Evolutionary conservation across 768 basidiomycete genomes (phyloP).

Genomic region (Rhizopogon salebrosus): DNA sequence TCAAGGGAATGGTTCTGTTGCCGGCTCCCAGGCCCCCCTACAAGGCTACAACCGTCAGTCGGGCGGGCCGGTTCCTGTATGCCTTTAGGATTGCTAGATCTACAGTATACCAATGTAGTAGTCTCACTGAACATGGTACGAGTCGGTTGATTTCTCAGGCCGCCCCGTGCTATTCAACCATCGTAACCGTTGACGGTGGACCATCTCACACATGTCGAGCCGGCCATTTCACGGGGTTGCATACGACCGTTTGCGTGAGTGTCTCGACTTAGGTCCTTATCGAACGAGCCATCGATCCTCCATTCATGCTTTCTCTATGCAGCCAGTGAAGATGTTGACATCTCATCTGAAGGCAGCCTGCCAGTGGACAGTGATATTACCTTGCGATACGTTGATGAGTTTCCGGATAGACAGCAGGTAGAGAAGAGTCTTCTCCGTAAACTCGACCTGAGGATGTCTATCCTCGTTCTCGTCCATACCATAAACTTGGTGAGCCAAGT

Average conservation of each 20-base stretch:
- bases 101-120: no score
- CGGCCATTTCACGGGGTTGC: slow-evolving; percentile 2
- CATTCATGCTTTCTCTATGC: neutral
- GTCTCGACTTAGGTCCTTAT: no score
- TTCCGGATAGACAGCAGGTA: slow-evolving; percentile 24
- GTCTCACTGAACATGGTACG: no score
- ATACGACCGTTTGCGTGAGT: slow-evolving; percentile 14
- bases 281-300: neutral
- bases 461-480: slow-evolving; percentile 29
- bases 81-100: no score
- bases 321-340: slow-evolving; percentile 1
- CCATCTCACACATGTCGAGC: slow-evolving; percentile 3
- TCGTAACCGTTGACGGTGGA: no score
- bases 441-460: slow-evolving; percentile 30
- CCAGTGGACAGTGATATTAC: neutral
- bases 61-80: no score
- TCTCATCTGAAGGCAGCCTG: neutral
- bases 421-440: slow-evolving; percentile 39
- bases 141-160: no score
- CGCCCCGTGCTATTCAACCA: no score
- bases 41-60: no score
- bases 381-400: neutral
- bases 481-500: slow-evolving; percentile 26
- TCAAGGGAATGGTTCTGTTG: no score
- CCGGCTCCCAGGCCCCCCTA: no score